Percentiles rank a stretch among this genome's conserved stretches.
phyloP scores from a whole-genome alignment of 208 protist species.

The Porcisia hertigi region DNA sequence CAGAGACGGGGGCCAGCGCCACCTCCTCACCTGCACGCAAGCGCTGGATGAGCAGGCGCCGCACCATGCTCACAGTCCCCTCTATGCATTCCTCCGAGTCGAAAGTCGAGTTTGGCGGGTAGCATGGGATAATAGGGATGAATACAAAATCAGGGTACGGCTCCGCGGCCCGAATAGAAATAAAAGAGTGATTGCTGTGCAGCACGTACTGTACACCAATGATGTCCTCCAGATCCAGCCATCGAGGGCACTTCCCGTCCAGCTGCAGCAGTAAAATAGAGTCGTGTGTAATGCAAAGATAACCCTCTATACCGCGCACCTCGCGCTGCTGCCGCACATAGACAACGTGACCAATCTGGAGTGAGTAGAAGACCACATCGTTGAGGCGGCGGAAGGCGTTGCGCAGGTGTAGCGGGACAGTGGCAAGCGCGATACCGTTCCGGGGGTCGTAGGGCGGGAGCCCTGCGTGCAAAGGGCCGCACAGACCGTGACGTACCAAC shows the following conservation, averaged over 20 bases:
- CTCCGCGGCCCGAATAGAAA: slow-evolving; percentile 34
- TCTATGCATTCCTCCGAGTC: slow-evolving; percentile 44
- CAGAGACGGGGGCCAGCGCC: slow-evolving; percentile 30
- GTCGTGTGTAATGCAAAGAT: slow-evolving; percentile 51
- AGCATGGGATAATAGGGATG: slow-evolving; percentile 45
- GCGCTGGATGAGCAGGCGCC: slow-evolving; percentile 45
- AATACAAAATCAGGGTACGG: slow-evolving; percentile 49
- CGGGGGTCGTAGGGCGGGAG: slow-evolving; percentile 61
- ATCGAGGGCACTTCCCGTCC: slow-evolving; percentile 48
- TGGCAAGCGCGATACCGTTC: slow-evolving; percentile 55
- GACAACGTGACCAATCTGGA: slow-evolving; percentile 48
- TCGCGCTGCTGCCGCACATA: slow-evolving; percentile 46
- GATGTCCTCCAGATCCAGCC: slow-evolving; percentile 46
- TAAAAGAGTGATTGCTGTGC: slow-evolving; percentile 40
- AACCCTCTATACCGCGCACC: slow-evolving; percentile 44
- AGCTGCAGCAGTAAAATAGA: slow-evolving; percentile 44
- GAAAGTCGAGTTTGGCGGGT: slow-evolving; percentile 42
- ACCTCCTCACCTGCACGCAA: slow-evolving; percentile 40
- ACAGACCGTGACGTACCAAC: slow-evolving; percentile 44
- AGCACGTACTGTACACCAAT: slow-evolving; percentile 46
- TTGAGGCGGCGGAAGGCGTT: slow-evolving; percentile 44
- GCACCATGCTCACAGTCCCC: slow-evolving; percentile 44
- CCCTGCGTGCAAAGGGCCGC: slow-evolving; percentile 44
- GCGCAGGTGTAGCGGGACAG: slow-evolving; percentile 59
- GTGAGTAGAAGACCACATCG: slow-evolving; percentile 52